Evolutionary conservation across 495 filamentous ascomycete species (phyloP), one percentile per base, ranked within the genome.

Genomic region (Rhizodiscina lignyota): DNA sequence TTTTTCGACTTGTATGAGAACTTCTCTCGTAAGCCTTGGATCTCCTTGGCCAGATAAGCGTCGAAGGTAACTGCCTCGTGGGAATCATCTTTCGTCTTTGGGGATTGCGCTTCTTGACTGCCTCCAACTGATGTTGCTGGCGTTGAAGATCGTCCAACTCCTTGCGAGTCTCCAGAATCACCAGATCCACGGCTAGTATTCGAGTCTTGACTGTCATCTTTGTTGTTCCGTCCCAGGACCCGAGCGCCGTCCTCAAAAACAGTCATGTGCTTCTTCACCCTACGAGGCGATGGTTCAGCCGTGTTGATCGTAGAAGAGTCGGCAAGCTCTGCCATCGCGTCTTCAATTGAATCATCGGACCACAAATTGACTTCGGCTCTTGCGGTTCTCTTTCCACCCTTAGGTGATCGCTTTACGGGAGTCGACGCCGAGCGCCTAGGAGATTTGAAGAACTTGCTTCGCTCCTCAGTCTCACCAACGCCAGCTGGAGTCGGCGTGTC

Each of bases 321-420:
- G 15, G 62, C 52, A 32, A 72, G 42, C 37, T 62, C 58, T 4
- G 66, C 61, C 59, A 72, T 66, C 17, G 68, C 68, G 27, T 75
- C 74, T 38, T 75, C 73, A 15, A 72, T 58, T 1, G 70, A 62
- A 39, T 79, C 76, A 43, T 83, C 77, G 1, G 76, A 80, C 46
- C 68, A 80, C 2, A 81, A 61, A 28, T 67, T 66, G 37, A 79
- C 33, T 10, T 48, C 41, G 1, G 30, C 41, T 63, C 18, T 66
- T 66, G 27, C 52, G 48, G 32, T 61, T 62, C 38, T 63, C 73
- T 33, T 41, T 56, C 15, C n/a, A n/a, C n/a, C n/a, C n/a, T n/a
- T n/a, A n/a, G n/a, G 53, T 55, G 15, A 47, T 53, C 3, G 52
- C 36, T 37, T 66, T 70, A 18, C 62, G 55, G 38, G 17, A 59